A percentile compares a stretch with the other conserved stretches of the same genome.
Conservation (phyloP, 2,329 filamentous ascomycete genomes). For the Stachybotrys chartarum region DNA sequence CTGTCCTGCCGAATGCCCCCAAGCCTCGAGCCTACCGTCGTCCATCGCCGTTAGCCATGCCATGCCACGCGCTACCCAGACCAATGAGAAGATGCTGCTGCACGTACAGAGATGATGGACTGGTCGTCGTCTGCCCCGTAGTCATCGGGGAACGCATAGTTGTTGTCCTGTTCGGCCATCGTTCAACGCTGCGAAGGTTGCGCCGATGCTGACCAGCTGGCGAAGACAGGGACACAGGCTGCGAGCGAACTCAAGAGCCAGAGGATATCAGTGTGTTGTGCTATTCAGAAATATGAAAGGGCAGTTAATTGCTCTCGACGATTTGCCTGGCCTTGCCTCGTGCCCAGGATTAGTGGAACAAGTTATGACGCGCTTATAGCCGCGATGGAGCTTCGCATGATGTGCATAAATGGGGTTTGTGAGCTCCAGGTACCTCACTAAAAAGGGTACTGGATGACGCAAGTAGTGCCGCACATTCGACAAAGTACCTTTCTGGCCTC, state of each 20-base stretch:
- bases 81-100: not conserved
- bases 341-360: not conserved
- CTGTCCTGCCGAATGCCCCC: conserved; percentile 89
- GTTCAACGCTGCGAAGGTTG: conserved; percentile 7
- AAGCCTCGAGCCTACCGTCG: conserved; percentile 67
- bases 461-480: not conserved
- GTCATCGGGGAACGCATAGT: conserved; percentile 40
- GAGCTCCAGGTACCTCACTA: not conserved
- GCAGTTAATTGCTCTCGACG: too few relatives aligned
- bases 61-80: conserved; percentile 20
- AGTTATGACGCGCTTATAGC: not conserved
- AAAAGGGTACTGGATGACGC: not conserved
- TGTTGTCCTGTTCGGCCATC: conserved; percentile 36
- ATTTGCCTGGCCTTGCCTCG: too few relatives aligned
- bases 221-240: not conserved
- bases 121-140: conserved; percentile 36
- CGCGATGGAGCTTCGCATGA: not conserved
- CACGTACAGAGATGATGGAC: conserved; percentile 35
- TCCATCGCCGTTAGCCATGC: conserved; percentile 3
- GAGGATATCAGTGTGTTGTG: too few relatives aligned
- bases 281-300: too few relatives aligned
- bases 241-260: too few relatives aligned
- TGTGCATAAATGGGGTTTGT: not conserved
- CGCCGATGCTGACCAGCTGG: not conserved
- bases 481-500: not conserved